Evolutionary conservation across 371 early-diverging fungal species (phyloP), one percentile per base, ranked within the genome.

Genomic region (Batrachochytrium dendrobatidis): DNA sequence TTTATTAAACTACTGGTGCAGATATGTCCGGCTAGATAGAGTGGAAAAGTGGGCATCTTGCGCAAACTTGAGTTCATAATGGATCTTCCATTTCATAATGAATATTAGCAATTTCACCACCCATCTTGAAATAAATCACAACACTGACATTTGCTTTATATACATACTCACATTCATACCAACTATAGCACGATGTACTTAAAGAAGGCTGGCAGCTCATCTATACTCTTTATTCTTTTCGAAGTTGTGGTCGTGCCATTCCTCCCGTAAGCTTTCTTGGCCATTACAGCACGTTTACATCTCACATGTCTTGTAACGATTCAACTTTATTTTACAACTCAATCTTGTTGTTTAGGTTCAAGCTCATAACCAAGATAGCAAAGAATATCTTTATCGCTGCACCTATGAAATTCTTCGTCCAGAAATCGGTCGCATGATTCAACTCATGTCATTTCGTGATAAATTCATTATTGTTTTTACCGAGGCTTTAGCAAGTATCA

Each of bases 371-470:
- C 74, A 71, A 44, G 39, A 59, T 28, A 66, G 69, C 55, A 63
- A 61, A 25, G 60, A 58, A 8, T 57, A 74, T 28, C 52, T 77
- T 5, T 63, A 72, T 54, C 29, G 25, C 18, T 17, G 20, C 24
- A 71, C 66, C 1, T 70, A 56, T 55, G 60, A 63, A 32, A 60
- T 77, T 18, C 63, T 79, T 0, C 49, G 51, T 8, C 74, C 75
- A 15, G 74, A 76, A 49, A 67, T 79, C 33, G 57, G 51, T 31
- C 67, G 70, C 20, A 75, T 76, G 67, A 60, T 56, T 12, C 56
- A 70, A n/a, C 65, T 79, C 22, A 72, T 74, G 68, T 17, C 32
- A n/a, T 79, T 73, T 55, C 54, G 72, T 10, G 65, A 69, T 34
- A 46, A 53, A 10, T 49, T 71, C 4, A 60, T 63, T 17, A 26